Conservation (phyloP, 495 filamentous ascomycete genomes). For the Penicillium goetzii region DNA sequence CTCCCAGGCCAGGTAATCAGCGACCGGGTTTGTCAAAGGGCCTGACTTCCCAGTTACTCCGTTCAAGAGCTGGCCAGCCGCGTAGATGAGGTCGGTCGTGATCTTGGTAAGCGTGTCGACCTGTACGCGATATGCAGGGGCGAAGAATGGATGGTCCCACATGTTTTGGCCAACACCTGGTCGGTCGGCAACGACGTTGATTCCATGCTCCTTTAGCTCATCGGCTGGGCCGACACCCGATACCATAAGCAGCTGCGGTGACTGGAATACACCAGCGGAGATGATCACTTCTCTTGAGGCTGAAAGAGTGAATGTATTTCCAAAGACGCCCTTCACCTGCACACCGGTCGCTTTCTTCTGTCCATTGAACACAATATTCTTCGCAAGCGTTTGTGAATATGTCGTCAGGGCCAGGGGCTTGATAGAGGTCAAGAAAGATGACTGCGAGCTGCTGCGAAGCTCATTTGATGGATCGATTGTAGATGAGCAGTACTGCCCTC, state of each 20-base stretch:
- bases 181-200: constrained; percentile 12
- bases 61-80: constrained; percentile 16
- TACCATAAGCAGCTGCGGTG: constrained; percentile 22
- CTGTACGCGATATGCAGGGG: constrained; percentile 19
- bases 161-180: constrained; percentile 25
- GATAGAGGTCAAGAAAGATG: constrained; percentile 37
- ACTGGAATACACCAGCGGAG: constrained; percentile 24
- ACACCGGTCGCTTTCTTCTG: constrained; percentile 32
- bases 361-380: constrained; percentile 32
- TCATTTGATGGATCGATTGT: constrained; percentile 43
- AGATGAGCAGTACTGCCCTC: constrained; percentile 41
- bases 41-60: constrained; percentile 29
- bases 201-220: constrained; percentile 10
- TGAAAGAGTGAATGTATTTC: constrained; percentile 21
- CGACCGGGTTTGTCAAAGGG: constrained; percentile 39
- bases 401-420: constrained; percentile 20
- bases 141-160: constrained; percentile 26
- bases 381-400: constrained; percentile 26
- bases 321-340: constrained; percentile 19
- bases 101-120: constrained; percentile 31
- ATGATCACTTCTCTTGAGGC: constrained; percentile 22
- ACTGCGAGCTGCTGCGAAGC: constrained; percentile 43
- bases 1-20: constrained; percentile 53
- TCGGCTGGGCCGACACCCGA: constrained; percentile 18
- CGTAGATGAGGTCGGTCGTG: constrained; percentile 18